phyloP scores from a whole-genome alignment of 768 basidiomycete genomes.

The Pholiota molesta region DNA sequence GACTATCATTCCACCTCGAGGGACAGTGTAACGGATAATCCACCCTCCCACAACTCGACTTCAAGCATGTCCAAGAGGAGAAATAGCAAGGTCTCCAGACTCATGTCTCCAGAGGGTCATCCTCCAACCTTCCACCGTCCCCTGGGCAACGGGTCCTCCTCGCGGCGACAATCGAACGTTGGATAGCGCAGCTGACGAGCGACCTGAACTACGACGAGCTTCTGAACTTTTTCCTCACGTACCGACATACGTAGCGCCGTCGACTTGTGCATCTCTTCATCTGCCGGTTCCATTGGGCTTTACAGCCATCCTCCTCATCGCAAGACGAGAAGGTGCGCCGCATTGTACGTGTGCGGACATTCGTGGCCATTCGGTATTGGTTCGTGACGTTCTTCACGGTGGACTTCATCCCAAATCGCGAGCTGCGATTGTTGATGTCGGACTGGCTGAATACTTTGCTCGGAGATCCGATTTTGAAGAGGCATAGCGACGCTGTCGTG shows the following conservation, averaged over 20 bases:
- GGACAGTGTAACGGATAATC: constrained; percentile 35
- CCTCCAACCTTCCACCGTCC: constrained; percentile 23
- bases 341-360: constrained; percentile 86
- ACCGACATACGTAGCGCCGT: constrained; percentile 84
- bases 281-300: constrained; percentile 88
- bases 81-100: constrained; percentile 35
- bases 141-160: constrained; percentile 59
- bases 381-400: constrained; percentile 86
- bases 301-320: constrained; percentile 48
- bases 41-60: constrained; percentile 27
- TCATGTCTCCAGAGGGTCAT: constrained; percentile 34
- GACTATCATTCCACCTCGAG: constrained; percentile 34
- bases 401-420: constrained; percentile 84
- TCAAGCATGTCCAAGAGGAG: constrained; percentile 39
- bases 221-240: constrained; percentile 90
- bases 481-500: constrained; percentile 72
- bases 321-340: constrained; percentile 74
- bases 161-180: constrained; percentile 90
- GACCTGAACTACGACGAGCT: constrained; percentile 87
- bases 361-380: constrained; percentile 91
- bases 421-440: constrained; percentile 71
- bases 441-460: constrained; percentile 82
- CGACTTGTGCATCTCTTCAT: constrained; percentile 85
- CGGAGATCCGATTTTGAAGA: constrained; percentile 69
- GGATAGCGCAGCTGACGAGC: constrained; percentile 90